phyloP scores from a whole-genome alignment of 371 early-diverging fungal genomes.

The Apophysomyces elegans region DNA sequence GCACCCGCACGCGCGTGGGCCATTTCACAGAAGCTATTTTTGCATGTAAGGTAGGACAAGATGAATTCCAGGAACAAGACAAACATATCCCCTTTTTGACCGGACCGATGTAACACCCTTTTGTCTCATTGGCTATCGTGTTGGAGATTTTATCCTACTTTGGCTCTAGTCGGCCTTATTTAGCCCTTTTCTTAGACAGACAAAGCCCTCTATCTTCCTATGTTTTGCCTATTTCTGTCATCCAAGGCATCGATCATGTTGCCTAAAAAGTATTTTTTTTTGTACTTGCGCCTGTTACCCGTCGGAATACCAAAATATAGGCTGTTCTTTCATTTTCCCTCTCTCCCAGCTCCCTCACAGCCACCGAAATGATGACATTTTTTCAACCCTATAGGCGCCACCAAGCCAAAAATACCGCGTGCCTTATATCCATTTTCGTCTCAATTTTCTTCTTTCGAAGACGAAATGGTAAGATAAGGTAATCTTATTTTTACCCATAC shows the following conservation, averaged over 20 bases:
- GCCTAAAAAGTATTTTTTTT: constrained; percentile 8
- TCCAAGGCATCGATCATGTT: neutral
- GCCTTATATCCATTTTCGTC: neutral
- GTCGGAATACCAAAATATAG: neutral
- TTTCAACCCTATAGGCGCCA: neutral
- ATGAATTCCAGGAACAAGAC: constrained; percentile 29
- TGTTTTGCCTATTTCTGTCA: constrained; percentile 6
- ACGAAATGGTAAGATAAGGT: constrained; percentile 1
- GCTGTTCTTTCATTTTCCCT: neutral
- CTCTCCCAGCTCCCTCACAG: neutral
- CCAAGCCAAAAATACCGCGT: neutral
- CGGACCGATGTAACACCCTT: constrained; percentile 24
- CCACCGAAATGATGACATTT: constrained; percentile 8
- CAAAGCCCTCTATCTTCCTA: neutral
- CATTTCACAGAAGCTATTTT: constrained; percentile 19
- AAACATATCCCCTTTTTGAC: constrained; percentile 15
- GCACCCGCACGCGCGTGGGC: constrained; percentile 11
- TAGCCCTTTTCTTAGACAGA: neutral
- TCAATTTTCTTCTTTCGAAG: constrained; percentile 5
- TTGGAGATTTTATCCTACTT: constrained; percentile 4
- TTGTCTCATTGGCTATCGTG: neutral
- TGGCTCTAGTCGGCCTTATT: constrained; percentile 1
- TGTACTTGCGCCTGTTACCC: neutral
- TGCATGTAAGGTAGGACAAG: constrained; percentile 18
- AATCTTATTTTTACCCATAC: neutral